These are phyloP conservation scores for Ganoderma boninense DNA, from an alignment of 1,284 basidiomycete genomes.

Conservation along the genomic window DNA sequence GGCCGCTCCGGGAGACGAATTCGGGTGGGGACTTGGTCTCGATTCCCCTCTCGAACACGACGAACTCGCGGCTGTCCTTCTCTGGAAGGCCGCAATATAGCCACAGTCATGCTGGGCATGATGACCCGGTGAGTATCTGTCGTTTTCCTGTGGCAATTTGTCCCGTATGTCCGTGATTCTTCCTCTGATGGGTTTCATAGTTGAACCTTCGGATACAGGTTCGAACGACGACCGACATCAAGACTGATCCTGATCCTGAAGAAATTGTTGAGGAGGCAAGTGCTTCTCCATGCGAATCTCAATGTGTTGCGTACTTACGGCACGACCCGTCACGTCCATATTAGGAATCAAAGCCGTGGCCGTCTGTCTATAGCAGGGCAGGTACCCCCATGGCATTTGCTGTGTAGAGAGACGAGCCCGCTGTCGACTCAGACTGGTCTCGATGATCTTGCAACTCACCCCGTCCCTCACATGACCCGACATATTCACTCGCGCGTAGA, in stretches of 20 bases:
- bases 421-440: background rate
- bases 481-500: background rate
- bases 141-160: background rate
- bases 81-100: constrained; percentile 17
- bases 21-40: constrained; percentile 20
- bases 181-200: background rate
- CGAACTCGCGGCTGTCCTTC: constrained; percentile 21
- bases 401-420: constrained; percentile 13
- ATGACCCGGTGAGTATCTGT: constrained; percentile 18
- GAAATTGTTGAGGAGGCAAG: constrained; percentile 19
- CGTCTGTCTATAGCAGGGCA: constrained; percentile 8
- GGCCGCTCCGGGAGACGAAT: constrained; percentile 20
- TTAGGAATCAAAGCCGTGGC: constrained; percentile 23
- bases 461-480: background rate
- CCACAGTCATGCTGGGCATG: constrained; percentile 5
- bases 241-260: constrained; percentile 23
- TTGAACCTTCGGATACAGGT: constrained; percentile 27
- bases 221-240: constrained; percentile 25
- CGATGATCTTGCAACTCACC: background rate
- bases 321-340: background rate
- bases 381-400: constrained; percentile 20
- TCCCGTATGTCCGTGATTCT: background rate
- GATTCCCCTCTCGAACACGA: constrained; percentile 25
- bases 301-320: background rate
- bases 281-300: background rate